phyloP scores from a whole-genome alignment of 2,329 filamentous ascomycete species.

The Teratosphaeria viscida region DNA sequence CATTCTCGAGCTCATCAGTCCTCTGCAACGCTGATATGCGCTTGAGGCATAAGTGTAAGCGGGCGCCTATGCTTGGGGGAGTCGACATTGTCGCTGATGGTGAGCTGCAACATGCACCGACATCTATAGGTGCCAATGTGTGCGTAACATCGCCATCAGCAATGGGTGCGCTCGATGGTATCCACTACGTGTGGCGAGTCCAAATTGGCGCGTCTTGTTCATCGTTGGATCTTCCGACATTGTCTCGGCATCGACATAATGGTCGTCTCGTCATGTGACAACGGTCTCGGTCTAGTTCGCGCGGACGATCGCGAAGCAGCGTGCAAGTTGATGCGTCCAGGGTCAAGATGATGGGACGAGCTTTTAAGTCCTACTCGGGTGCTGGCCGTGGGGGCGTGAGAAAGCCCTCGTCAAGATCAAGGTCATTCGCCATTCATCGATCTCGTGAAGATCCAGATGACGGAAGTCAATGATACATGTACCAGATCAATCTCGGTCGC shows the following conservation, averaged over 20 bases:
- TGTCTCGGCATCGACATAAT: neutral
- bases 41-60: neutral
- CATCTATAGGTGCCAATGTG: neutral
- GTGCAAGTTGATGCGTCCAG: too few species aligned
- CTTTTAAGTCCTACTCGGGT: neutral
- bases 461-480: too few species aligned
- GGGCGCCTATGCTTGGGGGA: too few species aligned
- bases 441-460: neutral
- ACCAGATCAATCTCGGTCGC: neutral
- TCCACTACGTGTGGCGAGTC: neutral
- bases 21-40: neutral
- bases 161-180: neutral
- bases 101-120: neutral
- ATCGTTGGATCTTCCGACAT: neutral
- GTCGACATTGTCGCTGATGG: too few species aligned
- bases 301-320: neutral
- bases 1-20: neutral
- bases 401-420: too few species aligned
- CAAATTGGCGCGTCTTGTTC: neutral
- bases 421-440: too few species aligned
- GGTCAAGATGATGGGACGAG: neutral
- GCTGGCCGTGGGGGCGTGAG: too few species aligned
- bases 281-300: neutral
- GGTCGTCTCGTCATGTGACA: neutral
- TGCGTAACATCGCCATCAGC: neutral